Evolutionary conservation across 1,139 yeast species (phyloP).

Genomic region (Saccharomyces uvarum): DNA sequence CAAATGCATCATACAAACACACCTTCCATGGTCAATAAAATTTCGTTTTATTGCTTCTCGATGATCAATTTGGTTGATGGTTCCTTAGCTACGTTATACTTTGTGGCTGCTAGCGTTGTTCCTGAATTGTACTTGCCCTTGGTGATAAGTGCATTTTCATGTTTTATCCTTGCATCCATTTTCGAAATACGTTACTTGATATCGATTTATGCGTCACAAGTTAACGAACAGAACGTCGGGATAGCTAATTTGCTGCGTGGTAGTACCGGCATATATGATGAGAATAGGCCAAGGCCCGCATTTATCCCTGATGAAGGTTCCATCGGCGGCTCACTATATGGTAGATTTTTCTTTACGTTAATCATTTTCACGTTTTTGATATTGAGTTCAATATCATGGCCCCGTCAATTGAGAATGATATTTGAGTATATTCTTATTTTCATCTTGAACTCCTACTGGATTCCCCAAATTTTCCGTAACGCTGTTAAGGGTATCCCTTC

Average conservation of each 20-base stretch:
- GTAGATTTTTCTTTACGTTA: conserved; percentile 52
- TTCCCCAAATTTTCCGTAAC: conserved; percentile 83
- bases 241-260: conserved; percentile 23
- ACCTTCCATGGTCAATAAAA: conserved; percentile 68
- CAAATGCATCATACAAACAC: conserved; percentile 70
- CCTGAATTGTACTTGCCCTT: conserved; percentile 57
- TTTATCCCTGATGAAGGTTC: conserved; percentile 45
- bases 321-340: conserved; percentile 53
- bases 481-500: conserved; percentile 38
- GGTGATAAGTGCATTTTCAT: conserved; percentile 61
- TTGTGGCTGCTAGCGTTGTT: conserved; percentile 50
- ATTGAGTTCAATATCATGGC: conserved; percentile 58
- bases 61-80: conserved; percentile 60
- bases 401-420: conserved; percentile 43
- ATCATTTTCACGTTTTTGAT: conserved; percentile 54
- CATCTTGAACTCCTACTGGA: conserved; percentile 66
- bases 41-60: conserved; percentile 56
- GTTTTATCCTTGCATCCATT: conserved; percentile 62
- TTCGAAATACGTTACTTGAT: conserved; percentile 75
- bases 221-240: conserved; percentile 45
- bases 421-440: conserved; percentile 53
- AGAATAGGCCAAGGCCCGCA: conserved; percentile 15
- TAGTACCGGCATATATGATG: conserved; percentile 14
- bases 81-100: conserved; percentile 51
- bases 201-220: conserved; percentile 61